phyloP scores from a whole-genome alignment of 768 basidiomycete species.

The Phallus indusiatus region DNA sequence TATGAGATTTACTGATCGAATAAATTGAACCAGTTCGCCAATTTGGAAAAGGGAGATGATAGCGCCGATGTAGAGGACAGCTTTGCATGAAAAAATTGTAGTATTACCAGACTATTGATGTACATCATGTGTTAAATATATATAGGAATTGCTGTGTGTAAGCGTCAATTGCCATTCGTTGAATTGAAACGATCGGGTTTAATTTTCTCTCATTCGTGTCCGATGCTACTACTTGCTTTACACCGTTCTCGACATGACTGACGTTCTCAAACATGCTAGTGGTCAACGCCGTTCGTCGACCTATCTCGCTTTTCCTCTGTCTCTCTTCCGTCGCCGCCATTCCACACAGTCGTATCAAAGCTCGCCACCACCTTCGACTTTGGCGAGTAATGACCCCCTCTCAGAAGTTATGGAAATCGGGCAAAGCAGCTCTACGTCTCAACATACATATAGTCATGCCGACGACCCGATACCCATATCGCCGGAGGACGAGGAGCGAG shows the following conservation, averaged over 20 bases:
- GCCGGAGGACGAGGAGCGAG: constrained; percentile 25
- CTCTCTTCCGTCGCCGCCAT: neutral
- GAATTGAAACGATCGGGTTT: neutral
- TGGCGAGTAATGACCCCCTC: neutral
- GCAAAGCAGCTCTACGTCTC: neutral
- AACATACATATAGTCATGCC: neutral
- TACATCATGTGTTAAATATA: neutral
- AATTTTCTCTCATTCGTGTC: neutral
- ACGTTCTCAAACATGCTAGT: neutral
- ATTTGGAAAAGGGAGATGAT: constrained; percentile 82
- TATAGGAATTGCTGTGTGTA: neutral
- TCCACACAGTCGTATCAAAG: neutral
- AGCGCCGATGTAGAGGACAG: constrained; percentile 94
- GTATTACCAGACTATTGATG: neutral
- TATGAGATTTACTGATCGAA: constrained; percentile 5
- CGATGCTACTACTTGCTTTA: neutral
- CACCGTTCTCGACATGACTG: constrained; percentile 9
- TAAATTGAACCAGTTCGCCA: constrained; percentile 58
- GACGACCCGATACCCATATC: neutral
- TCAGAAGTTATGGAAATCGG: neutral
- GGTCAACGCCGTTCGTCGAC: neutral
- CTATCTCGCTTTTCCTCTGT: neutral
- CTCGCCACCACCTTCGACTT: neutral
- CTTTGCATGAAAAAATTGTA: constrained; percentile 50
- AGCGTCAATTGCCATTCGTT: neutral